Evolutionary conservation across 345 rosid genomes (phyloP).

Genomic region (Arabis alpina): DNA sequence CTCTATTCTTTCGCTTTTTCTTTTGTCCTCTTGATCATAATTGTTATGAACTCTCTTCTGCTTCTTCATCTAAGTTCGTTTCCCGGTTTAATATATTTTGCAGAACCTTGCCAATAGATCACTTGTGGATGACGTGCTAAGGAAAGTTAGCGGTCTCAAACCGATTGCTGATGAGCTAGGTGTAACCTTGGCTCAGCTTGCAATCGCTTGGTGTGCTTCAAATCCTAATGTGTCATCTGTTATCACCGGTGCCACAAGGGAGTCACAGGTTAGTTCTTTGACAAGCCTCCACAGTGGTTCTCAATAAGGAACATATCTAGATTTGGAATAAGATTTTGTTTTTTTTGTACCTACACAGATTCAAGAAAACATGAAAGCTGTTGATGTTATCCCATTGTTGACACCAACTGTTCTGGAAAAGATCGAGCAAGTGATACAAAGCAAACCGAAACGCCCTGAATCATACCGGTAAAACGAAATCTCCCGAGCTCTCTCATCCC

Average conservation of each 20-base stretch:
- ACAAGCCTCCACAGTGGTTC: background rate
- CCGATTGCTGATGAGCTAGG: constrained; percentile 99
- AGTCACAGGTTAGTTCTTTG: constrained; percentile 72
- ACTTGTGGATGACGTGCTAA: constrained; percentile 88
- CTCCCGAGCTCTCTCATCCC: background rate
- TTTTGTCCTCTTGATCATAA: background rate
- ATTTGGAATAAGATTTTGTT: background rate
- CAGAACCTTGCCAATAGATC: constrained; percentile 94
- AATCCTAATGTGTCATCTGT: constrained; percentile 97
- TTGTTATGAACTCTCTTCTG: background rate
- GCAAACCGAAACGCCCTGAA: constrained; percentile 88
- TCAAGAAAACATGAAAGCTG: constrained; percentile 97
- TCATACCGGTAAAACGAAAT: constrained; percentile 62
- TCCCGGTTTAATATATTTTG: constrained; percentile 11
- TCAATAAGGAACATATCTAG: background rate
- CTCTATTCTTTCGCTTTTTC: constrained; percentile 1
- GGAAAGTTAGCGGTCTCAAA: constrained; percentile 88
- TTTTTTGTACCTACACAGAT: constrained; percentile 50
- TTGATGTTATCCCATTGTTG: constrained; percentile 79
- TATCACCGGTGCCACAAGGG: constrained; percentile 96
- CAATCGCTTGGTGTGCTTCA: constrained; percentile 98
- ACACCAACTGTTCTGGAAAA: constrained; percentile 90
- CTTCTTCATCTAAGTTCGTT: constrained; percentile 26
- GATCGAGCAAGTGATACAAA: constrained; percentile 82
- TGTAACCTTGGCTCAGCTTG: constrained; percentile 90